phyloP scores from a whole-genome alignment of 495 filamentous ascomycete genomes.

The Aspergillus cavernicola region DNA sequence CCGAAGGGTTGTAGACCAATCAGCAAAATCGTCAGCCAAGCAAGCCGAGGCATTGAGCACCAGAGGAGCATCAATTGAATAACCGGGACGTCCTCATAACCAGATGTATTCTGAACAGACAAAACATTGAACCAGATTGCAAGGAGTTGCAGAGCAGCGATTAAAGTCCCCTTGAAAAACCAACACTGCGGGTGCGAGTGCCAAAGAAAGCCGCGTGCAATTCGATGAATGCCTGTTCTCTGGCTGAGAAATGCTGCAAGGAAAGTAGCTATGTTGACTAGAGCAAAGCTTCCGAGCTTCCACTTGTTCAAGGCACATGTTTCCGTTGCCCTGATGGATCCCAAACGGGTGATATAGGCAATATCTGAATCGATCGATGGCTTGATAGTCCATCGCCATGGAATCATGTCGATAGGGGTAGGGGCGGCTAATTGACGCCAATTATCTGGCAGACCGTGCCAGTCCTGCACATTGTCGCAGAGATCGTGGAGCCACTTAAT shows the following conservation, averaged over 20 bases:
- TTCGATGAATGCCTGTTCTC: slow-evolving; percentile 4
- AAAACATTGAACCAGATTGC: slow-evolving; percentile 12
- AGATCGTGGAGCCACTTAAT: slow-evolving; percentile 17
- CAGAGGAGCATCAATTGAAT: slow-evolving; percentile 17
- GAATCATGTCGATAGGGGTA: slow-evolving; percentile 14
- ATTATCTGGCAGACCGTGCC: slow-evolving; percentile 16
- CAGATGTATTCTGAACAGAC: slow-evolving; percentile 9
- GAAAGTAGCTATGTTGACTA: slow-evolving; percentile 14
- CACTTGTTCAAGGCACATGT: slow-evolving; percentile 11
- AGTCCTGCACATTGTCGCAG: slow-evolving; percentile 14
- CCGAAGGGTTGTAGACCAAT: slow-evolving; percentile 5
- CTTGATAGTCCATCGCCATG: slow-evolving; percentile 16
- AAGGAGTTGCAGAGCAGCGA: slow-evolving; percentile 12
- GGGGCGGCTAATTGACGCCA: slow-evolving; percentile 16
- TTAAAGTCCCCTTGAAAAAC: slow-evolving; percentile 12
- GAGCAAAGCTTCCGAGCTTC: slow-evolving; percentile 13
- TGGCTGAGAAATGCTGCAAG: slow-evolving; percentile 9
- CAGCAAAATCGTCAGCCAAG: slow-evolving; percentile 10
- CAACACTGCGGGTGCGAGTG: slow-evolving; percentile 6
- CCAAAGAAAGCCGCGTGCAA: background rate
- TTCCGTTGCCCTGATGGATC: background rate
- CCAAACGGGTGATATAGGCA: background rate
- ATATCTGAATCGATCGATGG: slow-evolving; percentile 8
- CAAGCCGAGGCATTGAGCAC: slow-evolving; percentile 16
- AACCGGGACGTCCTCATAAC: slow-evolving; percentile 10